phyloP scores from a whole-genome alignment of 192 early-diverging fungal species.

The Coemansia sp. region DNA sequence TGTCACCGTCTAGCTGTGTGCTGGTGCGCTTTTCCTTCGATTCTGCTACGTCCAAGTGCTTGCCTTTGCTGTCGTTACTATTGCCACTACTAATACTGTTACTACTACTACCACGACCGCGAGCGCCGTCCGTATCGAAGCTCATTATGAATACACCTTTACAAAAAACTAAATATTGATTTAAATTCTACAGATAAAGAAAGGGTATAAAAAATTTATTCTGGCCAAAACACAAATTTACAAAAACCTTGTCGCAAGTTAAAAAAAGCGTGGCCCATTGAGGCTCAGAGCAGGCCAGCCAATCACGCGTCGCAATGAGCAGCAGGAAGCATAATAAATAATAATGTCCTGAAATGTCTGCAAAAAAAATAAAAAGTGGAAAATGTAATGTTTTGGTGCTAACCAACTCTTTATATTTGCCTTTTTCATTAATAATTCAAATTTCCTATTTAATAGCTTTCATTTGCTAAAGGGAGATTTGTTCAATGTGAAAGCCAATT shows the following conservation, averaged over 20 bases:
- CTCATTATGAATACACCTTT: no score
- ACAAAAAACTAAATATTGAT: no score
- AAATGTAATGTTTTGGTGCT: background rate
- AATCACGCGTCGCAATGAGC: background rate
- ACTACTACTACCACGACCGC: no score
- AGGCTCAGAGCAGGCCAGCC: background rate
- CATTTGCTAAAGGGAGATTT: background rate
- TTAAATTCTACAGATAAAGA: no score
- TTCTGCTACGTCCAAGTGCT: background rate
- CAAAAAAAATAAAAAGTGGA: no score
- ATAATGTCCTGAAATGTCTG: background rate
- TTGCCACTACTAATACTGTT: background rate
- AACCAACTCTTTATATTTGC: background rate
- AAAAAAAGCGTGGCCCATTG: background rate
- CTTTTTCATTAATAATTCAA: background rate
- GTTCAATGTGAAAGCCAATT: background rate
- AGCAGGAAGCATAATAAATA: background rate
- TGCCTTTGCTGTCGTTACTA: background rate
- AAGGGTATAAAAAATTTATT: no score
- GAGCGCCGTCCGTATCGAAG: no score
- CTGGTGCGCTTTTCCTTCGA: slow-evolving; percentile 32
- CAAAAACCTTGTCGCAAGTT: no score
- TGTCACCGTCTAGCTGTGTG: background rate
- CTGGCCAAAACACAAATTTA: background rate
- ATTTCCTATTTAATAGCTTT: background rate